phyloP scores from a whole-genome alignment of 768 basidiomycete genomes.

The Mycena vulgaris region DNA sequence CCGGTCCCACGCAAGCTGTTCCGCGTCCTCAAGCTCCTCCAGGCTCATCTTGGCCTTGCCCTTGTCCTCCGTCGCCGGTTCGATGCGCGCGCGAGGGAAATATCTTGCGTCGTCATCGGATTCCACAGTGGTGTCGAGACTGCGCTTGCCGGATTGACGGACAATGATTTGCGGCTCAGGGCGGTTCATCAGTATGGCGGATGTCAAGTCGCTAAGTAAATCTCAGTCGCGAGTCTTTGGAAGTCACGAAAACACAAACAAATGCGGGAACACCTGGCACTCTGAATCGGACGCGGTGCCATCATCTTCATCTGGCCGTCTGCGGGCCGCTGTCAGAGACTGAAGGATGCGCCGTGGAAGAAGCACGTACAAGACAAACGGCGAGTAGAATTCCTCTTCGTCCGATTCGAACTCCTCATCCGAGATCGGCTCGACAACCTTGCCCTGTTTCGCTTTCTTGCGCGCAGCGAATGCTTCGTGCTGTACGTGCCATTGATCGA shows the following conservation, averaged over 20 bases:
- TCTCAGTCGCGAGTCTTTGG: neutral
- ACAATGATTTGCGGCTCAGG: neutral
- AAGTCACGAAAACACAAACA: slow-evolving; percentile 10
- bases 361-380: slow-evolving; percentile 19
- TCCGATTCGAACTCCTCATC: slow-evolving; percentile 15
- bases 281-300: slow-evolving; percentile 12
- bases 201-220: neutral
- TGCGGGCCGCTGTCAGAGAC: neutral
- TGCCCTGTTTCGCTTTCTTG: slow-evolving; percentile 20
- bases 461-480: slow-evolving; percentile 2
- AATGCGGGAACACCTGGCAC: slow-evolving; percentile 11
- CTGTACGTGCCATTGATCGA: slow-evolving; percentile 9
- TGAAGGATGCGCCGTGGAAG: neutral
- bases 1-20: neutral
- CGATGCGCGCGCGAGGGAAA: slow-evolving; percentile 3
- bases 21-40: neutral
- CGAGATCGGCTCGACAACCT: slow-evolving; percentile 20
- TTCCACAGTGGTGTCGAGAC: neutral
- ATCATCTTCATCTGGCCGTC: slow-evolving; percentile 13
- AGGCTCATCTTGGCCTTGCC: neutral
- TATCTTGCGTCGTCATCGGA: neutral
- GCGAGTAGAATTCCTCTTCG: slow-evolving; percentile 27
- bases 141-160: neutral
- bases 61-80: neutral
- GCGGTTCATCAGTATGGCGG: neutral